A percentile compares a stretch with the other conserved stretches of the same genome.
Conservation (phyloP, 345 rosid species). For the Raphanus sativus region DNA sequence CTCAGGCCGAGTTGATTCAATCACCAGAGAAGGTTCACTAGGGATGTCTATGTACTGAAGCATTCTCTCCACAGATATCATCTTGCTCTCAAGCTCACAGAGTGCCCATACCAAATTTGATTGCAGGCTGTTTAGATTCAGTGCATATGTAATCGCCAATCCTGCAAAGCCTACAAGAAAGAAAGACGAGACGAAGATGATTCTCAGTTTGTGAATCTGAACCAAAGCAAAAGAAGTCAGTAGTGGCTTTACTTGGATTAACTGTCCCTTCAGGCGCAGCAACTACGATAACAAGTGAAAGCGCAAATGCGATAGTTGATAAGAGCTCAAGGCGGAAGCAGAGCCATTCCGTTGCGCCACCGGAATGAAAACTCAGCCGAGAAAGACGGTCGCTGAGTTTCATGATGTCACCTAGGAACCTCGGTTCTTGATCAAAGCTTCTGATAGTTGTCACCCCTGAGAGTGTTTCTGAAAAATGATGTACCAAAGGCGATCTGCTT, state of each 20-base stretch:
- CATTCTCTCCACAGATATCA: slow-evolving; percentile 67
- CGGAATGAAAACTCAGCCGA: slow-evolving; percentile 52
- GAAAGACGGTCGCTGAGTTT: slow-evolving; percentile 50
- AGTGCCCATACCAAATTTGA: slow-evolving; percentile 48
- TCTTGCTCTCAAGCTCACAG: slow-evolving; percentile 51
- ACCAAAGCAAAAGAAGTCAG: neutral
- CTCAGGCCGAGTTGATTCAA: slow-evolving; percentile 52
- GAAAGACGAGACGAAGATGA: neutral
- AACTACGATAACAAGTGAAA: neutral
- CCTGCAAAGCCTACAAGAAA: slow-evolving; percentile 50
- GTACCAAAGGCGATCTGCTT: slow-evolving; percentile 69
- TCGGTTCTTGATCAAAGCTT: slow-evolving; percentile 66
- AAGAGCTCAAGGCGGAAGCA: neutral
- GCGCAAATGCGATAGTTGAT: neutral
- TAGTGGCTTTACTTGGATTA: slow-evolving; percentile 35
- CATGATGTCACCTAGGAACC: slow-evolving; percentile 59
- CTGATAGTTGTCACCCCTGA: slow-evolving; percentile 65
- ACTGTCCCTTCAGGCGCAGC: neutral
- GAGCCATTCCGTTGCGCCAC: neutral
- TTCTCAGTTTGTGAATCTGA: neutral
- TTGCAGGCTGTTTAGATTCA: slow-evolving; percentile 53
- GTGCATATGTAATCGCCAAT: slow-evolving; percentile 54
- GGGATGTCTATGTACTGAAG: slow-evolving; percentile 55
- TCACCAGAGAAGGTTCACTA: slow-evolving; percentile 61
- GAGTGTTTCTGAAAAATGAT: slow-evolving; percentile 72